These are phyloP conservation scores for Brassica napus DNA, from an alignment of 345 rosid species.

Conservation along the genomic window Da-Ae NC_063445.1:1338001-1338500, in stretches of 20 bases:
- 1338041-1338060: constrained; percentile 53
- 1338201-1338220: constrained; percentile 88
- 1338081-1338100: constrained; percentile 67
- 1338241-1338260: constrained; percentile 53
- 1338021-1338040: constrained; percentile 34
- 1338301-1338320: constrained; percentile 44
- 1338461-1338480: constrained; percentile 98
- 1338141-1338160: constrained; percentile 64
- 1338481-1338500: constrained; percentile 93
- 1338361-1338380: constrained; percentile 72
- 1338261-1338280: constrained; percentile 55
- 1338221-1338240: constrained; percentile 64
- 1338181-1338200: constrained; percentile 83
- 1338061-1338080: constrained; percentile 25
- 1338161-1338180: constrained; percentile 72
- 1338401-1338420: constrained; percentile 91
- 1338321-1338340: constrained; percentile 67
- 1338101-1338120: constrained; percentile 61
- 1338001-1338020: constrained; percentile 22
- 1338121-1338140: constrained; percentile 71
- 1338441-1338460: constrained; percentile 96
- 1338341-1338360: constrained; percentile 78
- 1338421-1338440: constrained; percentile 89
- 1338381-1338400: constrained; percentile 94
- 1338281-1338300: constrained; percentile 49